Evolutionary conservation across 805 yeast species (phyloP).

Genomic region (Candida cerambycidarum): DNA sequence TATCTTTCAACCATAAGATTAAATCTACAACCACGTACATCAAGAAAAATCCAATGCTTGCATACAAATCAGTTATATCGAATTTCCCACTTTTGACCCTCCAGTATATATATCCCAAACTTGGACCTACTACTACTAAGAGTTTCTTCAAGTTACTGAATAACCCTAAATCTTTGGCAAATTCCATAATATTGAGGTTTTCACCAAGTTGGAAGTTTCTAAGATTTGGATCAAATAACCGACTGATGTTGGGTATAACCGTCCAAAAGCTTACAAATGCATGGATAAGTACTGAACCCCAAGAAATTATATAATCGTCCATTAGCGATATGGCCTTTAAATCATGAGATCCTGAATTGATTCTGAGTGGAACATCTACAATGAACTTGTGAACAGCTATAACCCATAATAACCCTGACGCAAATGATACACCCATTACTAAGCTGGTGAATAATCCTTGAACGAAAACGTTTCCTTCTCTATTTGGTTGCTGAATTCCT

Average conservation of each 20-base stretch:
- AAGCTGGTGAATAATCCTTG: neutral
- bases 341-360: neutral
- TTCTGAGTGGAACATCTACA: slow-evolving; percentile 2
- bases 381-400: neutral
- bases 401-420: neutral
- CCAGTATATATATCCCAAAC: slow-evolving; percentile 6
- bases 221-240: neutral
- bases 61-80: slow-evolving; percentile 3
- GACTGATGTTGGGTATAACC: neutral
- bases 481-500: neutral
- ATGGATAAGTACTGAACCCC: neutral
- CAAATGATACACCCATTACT: neutral
- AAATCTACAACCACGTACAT: slow-evolving; percentile 15
- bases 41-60: slow-evolving; percentile 15
- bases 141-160: slow-evolving; percentile 4
- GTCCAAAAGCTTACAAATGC: slow-evolving; percentile 2
- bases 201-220: neutral
- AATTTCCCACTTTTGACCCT: neutral
- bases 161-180: neutral
- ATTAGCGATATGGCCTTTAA: neutral
- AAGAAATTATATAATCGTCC: neutral
- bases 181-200: slow-evolving; percentile 8
- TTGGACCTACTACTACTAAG: slow-evolving; percentile 5
- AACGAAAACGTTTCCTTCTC: slow-evolving; percentile 3
- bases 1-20: slow-evolving; percentile 8